Percentiles rank a stretch among this genome's conserved stretches.
These are phyloP conservation scores for Cornus controversa DNA, from an alignment of 148 eudicot genomes.

Conservation along the genomic window DNA sequence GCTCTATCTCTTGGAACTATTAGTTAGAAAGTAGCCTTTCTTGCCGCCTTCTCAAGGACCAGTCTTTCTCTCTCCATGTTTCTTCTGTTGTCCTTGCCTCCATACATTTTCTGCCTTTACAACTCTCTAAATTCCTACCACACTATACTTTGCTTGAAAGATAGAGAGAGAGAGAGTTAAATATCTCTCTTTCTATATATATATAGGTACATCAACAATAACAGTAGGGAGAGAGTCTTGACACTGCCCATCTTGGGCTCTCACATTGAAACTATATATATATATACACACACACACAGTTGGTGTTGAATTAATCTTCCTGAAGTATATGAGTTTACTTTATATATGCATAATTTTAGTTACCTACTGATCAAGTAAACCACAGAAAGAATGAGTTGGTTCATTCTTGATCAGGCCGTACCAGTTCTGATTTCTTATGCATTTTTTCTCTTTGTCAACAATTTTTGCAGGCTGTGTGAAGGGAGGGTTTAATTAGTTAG, in stretches of 20 bases:
- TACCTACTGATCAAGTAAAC: neutral
- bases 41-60: neutral
- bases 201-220: neutral
- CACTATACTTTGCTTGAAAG: neutral
- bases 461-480: constrained; percentile 8
- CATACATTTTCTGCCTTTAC: neutral
- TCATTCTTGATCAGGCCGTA: neutral
- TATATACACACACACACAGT: too few species aligned
- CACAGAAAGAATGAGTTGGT: neutral
- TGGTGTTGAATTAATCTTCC: too few species aligned
- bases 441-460: neutral
- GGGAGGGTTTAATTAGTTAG: too few species aligned
- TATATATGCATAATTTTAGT: neutral
- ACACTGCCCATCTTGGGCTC: neutral
- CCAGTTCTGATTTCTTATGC: too few species aligned
- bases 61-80: neutral
- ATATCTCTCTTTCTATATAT: neutral
- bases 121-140: neutral
- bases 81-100: constrained; percentile 5
- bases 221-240: neutral
- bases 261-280: neutral
- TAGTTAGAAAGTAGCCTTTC: constrained; percentile 1
- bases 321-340: neutral
- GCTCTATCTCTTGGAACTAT: constrained; percentile 8
- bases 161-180: neutral